A percentile compares a stretch with the other conserved stretches of the same genome.
These are phyloP conservation scores for Mucuna pruriens DNA, from an alignment of 306 rosid genomes.

Conservation along the genomic window DNA sequence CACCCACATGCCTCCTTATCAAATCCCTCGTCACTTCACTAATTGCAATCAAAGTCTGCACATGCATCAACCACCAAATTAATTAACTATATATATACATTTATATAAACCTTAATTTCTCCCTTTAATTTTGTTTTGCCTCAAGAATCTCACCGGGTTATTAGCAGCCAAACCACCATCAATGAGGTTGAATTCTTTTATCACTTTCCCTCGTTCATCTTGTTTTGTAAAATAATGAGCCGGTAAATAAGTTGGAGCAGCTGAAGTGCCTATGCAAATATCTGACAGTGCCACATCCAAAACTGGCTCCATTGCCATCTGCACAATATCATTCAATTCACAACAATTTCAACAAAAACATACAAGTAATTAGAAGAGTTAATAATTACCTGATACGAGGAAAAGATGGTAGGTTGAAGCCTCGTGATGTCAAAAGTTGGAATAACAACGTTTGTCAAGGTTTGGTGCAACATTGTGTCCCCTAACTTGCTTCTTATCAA, in stretches of 20 bases:
- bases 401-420: conserved; percentile 46
- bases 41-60: conserved; percentile 57
- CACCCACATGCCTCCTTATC: conserved; percentile 35
- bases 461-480: conserved; percentile 27
- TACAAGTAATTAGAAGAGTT: neutral
- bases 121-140: too few species aligned
- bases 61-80: neutral
- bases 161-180: conserved; percentile 50
- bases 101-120: too few species aligned
- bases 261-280: conserved; percentile 48
- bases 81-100: too few species aligned
- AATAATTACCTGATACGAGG: conserved; percentile 36
- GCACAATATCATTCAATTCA: neutral
- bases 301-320: conserved; percentile 11
- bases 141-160: conserved; percentile 45
- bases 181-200: conserved; percentile 38
- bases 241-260: conserved; percentile 53
- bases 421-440: conserved; percentile 41
- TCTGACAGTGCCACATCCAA: conserved; percentile 47
- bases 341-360: neutral
- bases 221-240: conserved; percentile 42
- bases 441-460: conserved; percentile 47
- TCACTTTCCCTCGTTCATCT: conserved; percentile 23
- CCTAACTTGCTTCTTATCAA: neutral
- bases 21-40: conserved; percentile 50